A percentile compares a stretch with the other conserved stretches of the same genome.
Evolutionary conservation across 148 eudicot species (phyloP).

Genomic region (Agrostemma githago): DNA sequence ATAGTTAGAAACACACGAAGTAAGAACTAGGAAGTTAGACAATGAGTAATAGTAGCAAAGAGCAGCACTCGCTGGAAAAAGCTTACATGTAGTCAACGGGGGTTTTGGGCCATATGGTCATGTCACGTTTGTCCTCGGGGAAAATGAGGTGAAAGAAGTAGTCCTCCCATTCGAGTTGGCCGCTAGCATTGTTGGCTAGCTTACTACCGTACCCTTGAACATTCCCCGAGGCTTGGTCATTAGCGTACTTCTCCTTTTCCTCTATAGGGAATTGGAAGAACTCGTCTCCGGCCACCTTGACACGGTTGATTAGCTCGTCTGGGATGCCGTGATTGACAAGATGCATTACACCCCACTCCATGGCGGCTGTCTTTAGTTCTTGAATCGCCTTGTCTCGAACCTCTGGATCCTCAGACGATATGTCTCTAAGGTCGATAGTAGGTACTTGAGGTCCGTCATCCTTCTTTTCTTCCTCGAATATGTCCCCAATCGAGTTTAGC

Average conservation of each 20-base stretch:
- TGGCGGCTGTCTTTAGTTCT: conserved; percentile 57
- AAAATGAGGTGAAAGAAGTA: conserved; percentile 73
- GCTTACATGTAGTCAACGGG: conserved; percentile 77
- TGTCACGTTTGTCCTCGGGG: conserved; percentile 66
- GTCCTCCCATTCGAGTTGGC: conserved; percentile 89
- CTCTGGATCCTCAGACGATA: conserved; percentile 48
- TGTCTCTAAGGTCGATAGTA: conserved; percentile 48
- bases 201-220: conserved; percentile 95
- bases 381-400: conserved; percentile 47
- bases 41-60: too few relatives aligned
- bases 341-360: conserved; percentile 93
- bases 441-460: conserved; percentile 71
- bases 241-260: conserved; percentile 93
- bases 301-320: conserved; percentile 49
- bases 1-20: too few relatives aligned
- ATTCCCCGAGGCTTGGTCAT: conserved; percentile 71
- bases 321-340: conserved; percentile 80
- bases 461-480: conserved; percentile 70
- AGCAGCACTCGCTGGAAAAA: neutral
- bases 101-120: conserved; percentile 74
- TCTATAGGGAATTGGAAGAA: conserved; percentile 69
- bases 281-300: conserved; percentile 56
- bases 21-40: too few relatives aligned
- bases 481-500: conserved; percentile 53
- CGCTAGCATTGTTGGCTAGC: conserved; percentile 76